These are phyloP conservation scores for Pezicula neosporulosa DNA, from an alignment of 2,329 filamentous ascomycete species.

Conservation along the genomic window DNA sequence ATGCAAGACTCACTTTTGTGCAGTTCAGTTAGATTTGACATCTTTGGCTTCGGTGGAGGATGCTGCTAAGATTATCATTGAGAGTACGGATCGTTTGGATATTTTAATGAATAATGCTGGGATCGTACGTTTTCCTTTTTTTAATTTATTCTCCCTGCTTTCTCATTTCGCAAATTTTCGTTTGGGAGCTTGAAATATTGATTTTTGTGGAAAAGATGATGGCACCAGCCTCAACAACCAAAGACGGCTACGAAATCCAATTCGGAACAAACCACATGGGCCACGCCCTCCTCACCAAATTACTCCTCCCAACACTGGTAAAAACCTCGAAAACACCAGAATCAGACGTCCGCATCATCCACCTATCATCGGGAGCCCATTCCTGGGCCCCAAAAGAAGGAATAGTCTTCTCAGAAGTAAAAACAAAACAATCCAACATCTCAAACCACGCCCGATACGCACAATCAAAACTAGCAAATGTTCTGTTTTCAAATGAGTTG, in stretches of 20 bases:
- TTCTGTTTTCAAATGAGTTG: constrained; percentile 37
- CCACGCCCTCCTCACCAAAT: constrained; percentile 38
- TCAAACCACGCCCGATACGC: constrained; percentile 34
- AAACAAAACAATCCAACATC: constrained; percentile 16
- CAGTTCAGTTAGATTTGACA: constrained; percentile 39
- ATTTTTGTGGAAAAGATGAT: no score
- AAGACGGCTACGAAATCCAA: constrained; percentile 43
- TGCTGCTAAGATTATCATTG: constrained; percentile 29
- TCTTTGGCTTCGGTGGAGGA: constrained; percentile 39
- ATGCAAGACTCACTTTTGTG: constrained; percentile 28
- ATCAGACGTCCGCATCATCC: constrained; percentile 5
- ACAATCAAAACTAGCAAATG: constrained; percentile 43
- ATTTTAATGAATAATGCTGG: constrained; percentile 41
- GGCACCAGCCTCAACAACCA: constrained; percentile 29
- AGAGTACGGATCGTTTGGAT: constrained; percentile 27
- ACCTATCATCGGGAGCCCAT: background rate
- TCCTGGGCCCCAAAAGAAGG: background rate
- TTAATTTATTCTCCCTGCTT: no score
- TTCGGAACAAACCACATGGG: constrained; percentile 46
- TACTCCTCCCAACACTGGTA: constrained; percentile 29
- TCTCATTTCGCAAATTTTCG: no score
- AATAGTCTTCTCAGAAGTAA: constrained; percentile 27
- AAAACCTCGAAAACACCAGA: constrained; percentile 10
- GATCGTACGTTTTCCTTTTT: constrained; percentile 33
- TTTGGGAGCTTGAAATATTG: no score